phyloP scores from a whole-genome alignment of 2,329 filamentous ascomycete genomes.

The Aureobasidium lini region DNA sequence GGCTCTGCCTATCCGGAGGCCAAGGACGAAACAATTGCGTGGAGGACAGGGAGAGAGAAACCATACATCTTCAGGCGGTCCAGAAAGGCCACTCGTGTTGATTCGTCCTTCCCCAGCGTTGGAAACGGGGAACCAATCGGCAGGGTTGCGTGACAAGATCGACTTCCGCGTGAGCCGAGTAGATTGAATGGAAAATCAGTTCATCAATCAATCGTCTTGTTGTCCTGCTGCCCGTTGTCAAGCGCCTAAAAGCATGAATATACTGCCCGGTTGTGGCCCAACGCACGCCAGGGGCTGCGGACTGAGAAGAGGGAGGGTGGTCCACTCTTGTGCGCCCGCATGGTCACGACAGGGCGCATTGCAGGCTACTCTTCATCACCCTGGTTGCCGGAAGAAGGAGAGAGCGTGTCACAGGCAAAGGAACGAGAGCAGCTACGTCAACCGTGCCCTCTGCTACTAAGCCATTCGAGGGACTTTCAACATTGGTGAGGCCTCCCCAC shows the following conservation, averaged over 20 bases:
- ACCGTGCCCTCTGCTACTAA: slow-evolving; percentile 3
- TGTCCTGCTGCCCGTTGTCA: slow-evolving; percentile 8
- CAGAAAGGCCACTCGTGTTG: not conserved
- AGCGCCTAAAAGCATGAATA: not conserved
- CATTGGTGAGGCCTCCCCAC: slow-evolving; percentile 9
- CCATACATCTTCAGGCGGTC: not conserved
- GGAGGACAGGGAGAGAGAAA: not conserved
- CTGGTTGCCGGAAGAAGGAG: slow-evolving; percentile 8
- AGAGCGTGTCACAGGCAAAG: slow-evolving; percentile 4
- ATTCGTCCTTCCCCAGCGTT: slow-evolving; percentile 1
- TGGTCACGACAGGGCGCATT: slow-evolving; percentile 9
- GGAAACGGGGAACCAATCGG: slow-evolving; percentile 9
- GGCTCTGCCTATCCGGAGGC: slow-evolving; percentile 5
- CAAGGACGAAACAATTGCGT: not conserved
- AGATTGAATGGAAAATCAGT: slow-evolving; percentile 10
- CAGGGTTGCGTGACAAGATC: slow-evolving; percentile 12
- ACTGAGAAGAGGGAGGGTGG: not conserved
- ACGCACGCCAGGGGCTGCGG: slow-evolving; percentile 10
- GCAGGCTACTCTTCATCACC: slow-evolving; percentile 3
- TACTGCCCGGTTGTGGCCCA: slow-evolving; percentile 5
- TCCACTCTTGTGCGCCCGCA: slow-evolving; percentile 5
- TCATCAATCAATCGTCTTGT: slow-evolving; percentile 6
- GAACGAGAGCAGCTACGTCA: not conserved
- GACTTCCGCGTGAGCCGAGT: slow-evolving; percentile 10
- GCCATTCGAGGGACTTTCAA: not conserved